These are phyloP conservation scores for Trametes hirsuta DNA, from an alignment of 1,284 basidiomycete species.

Conservation along the genomic window DNA sequence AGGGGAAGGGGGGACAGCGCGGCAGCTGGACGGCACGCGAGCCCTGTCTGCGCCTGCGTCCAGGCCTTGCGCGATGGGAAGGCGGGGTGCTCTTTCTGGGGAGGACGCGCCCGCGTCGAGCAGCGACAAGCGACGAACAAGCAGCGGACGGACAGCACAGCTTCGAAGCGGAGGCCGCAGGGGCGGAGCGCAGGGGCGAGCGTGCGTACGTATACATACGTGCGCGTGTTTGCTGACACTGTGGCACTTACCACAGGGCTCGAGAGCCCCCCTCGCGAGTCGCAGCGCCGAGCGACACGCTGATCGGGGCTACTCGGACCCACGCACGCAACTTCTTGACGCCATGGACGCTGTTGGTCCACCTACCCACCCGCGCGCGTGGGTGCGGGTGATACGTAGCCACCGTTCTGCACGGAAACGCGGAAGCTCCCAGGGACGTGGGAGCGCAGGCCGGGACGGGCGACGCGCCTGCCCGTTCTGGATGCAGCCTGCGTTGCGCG, in stretches of 20 bases:
- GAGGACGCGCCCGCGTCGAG: background rate
- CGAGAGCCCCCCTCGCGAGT: too few relatives aligned
- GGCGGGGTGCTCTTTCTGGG: too few relatives aligned
- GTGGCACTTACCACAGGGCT: too few relatives aligned
- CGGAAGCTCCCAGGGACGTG: background rate
- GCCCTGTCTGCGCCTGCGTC: background rate
- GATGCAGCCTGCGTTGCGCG: too few relatives aligned
- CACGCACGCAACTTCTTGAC: slow-evolving; percentile 8
- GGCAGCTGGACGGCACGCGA: background rate
- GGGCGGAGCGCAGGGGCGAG: too few relatives aligned
- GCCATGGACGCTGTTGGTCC: slow-evolving; percentile 16
- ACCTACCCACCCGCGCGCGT: background rate
- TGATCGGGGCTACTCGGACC: slow-evolving; percentile 6
- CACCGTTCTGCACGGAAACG: background rate
- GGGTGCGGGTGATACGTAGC: background rate
- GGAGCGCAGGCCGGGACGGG: background rate
- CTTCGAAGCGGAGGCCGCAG: background rate
- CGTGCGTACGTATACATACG: too few relatives aligned
- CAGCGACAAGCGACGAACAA: background rate
- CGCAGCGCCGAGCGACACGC: too few relatives aligned
- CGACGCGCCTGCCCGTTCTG: background rate
- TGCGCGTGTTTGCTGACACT: too few relatives aligned
- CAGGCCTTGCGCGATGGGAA: too few relatives aligned
- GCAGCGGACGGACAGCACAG: slow-evolving; percentile 11
- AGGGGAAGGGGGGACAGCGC: background rate